Percentiles rank a stretch among this genome's conserved stretches.
Evolutionary conservation across 2,329 filamentous ascomycete species (phyloP).

Genomic region (Fusarium hainanense): DNA sequence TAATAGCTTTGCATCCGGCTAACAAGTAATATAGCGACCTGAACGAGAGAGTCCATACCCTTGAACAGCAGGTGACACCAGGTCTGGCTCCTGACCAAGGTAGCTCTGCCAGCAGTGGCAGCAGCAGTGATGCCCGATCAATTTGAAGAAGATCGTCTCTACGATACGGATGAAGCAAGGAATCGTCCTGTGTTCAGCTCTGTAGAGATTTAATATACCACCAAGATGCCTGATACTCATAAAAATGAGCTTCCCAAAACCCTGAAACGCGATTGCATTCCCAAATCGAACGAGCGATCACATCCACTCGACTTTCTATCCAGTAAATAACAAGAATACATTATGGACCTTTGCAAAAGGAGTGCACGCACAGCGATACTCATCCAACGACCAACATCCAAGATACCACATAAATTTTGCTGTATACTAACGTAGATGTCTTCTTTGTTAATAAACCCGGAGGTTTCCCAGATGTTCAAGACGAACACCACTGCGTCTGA

Average conservation of each 20-base stretch:
- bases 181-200: too few relatives aligned
- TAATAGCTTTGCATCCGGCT: not conserved
- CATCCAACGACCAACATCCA: fast-evolving
- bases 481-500: not conserved
- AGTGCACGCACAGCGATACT: not conserved
- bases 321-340: not conserved
- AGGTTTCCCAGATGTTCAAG: not conserved
- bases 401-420: not conserved
- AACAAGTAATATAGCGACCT: not conserved
- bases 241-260: too few relatives aligned
- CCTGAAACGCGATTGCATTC: not conserved
- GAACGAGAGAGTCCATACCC: not conserved
- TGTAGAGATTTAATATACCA: too few relatives aligned
- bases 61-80: not conserved
- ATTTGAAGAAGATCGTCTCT: too few relatives aligned
- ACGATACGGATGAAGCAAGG: too few relatives aligned
- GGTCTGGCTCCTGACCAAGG: too few relatives aligned
- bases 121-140: too few relatives aligned
- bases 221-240: too few relatives aligned
- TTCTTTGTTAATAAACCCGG: fast-evolving
- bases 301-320: not conserved
- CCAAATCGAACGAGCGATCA: fast-evolving
- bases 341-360: not conserved
- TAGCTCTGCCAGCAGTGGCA: too few relatives aligned
- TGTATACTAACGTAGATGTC: not conserved